A percentile compares a stretch with the other conserved stretches of the same genome.
Evolutionary conservation across 306 rosid genomes (phyloP).

Genomic region (Delonix regia): DNA sequence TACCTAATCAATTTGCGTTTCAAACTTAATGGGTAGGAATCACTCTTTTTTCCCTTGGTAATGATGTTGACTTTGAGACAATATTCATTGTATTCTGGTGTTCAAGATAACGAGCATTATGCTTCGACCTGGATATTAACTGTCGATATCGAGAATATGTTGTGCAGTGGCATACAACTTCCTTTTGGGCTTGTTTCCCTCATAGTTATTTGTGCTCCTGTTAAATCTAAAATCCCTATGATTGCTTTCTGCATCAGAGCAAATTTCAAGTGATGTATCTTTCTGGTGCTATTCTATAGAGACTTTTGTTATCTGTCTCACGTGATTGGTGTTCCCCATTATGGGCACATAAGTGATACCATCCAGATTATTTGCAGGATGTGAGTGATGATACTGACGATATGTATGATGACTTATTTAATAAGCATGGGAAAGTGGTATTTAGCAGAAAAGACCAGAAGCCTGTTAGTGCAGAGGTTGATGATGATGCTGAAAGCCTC

Average conservation of each 20-base stretch:
- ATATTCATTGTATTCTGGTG: constrained; percentile 1
- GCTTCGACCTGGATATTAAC: constrained; percentile 17
- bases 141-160: constrained; percentile 3
- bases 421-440: constrained; percentile 84
- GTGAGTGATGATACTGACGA: constrained; percentile 73
- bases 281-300: not conserved
- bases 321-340: constrained; percentile 8
- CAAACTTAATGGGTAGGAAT: constrained; percentile 19
- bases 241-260: not conserved
- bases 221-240: constrained; percentile 1
- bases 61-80: not conserved
- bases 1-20: constrained; percentile 9
- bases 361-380: constrained; percentile 60
- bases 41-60: not conserved
- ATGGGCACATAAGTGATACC: constrained; percentile 21
- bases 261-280: not conserved
- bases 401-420: constrained; percentile 83
- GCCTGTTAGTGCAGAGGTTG: constrained; percentile 71
- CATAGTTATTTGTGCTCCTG: not conserved
- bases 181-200: constrained; percentile 2
- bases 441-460: constrained; percentile 65
- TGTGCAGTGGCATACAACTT: not conserved
- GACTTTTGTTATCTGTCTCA: constrained; percentile 2
- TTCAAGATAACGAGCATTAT: not conserved
- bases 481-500: constrained; percentile 92